A percentile compares a stretch with the other conserved stretches of the same genome.
These are phyloP conservation scores for Leptographium flavum DNA, from an alignment of 2,329 filamentous ascomycete species.

Conservation along the genomic window DNA sequence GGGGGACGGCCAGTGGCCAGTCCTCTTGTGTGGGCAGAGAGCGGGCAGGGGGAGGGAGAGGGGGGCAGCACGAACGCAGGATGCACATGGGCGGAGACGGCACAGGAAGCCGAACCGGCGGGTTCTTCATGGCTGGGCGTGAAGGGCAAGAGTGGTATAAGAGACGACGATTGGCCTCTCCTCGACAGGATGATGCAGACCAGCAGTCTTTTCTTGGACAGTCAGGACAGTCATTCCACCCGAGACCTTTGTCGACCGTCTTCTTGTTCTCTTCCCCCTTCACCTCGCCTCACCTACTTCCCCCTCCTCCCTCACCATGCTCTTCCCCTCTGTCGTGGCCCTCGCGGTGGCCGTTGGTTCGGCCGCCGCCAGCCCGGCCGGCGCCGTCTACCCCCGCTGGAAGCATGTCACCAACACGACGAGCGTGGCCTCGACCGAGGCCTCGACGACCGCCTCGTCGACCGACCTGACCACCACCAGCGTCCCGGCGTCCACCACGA, in stretches of 20 bases:
- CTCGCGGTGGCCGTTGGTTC: constrained; percentile 5
- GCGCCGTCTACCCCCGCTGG: neutral
- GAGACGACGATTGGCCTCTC: neutral
- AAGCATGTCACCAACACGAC: neutral
- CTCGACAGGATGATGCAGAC: too few species aligned
- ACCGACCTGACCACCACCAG: neutral
- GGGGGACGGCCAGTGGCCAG: too few species aligned
- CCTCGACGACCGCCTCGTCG: neutral
- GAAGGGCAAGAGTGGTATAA: too few species aligned
- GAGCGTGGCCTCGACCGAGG: neutral
- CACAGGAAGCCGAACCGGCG: too few species aligned
- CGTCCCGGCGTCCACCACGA: neutral
- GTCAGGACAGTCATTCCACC: too few species aligned
- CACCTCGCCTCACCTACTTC: neutral
- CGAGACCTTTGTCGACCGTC: neutral
- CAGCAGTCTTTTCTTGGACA: too few species aligned
- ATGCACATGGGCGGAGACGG: too few species aligned
- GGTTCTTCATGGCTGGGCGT: too few species aligned
- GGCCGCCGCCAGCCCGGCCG: constrained; percentile 4
- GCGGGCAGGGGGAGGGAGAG: too few species aligned
- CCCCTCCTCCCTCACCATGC: constrained; percentile 3
- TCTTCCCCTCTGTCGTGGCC: constrained; percentile 6
- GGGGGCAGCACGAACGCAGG: too few species aligned
- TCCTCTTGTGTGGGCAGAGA: too few species aligned
- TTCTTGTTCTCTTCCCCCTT: neutral